These are phyloP conservation scores for Ceratobasidium sp. DNA, from an alignment of 1,284 basidiomycete species.

Conservation along the genomic window DNA sequence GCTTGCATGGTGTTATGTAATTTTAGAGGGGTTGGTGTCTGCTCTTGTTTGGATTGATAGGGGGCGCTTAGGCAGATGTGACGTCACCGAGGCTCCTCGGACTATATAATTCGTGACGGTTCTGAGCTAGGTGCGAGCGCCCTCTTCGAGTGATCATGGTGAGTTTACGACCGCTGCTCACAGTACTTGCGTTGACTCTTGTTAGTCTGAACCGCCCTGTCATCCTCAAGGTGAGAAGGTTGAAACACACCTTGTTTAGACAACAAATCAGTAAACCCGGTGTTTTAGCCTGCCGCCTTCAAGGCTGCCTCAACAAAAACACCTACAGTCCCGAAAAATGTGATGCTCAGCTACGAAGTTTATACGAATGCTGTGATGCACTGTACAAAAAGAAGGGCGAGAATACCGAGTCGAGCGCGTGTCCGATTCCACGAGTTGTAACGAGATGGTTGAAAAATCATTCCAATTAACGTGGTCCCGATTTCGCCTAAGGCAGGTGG, in stretches of 20 bases:
- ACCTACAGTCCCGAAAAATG: constrained; percentile 49
- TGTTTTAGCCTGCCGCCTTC: constrained; percentile 45
- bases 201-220: constrained; percentile 36
- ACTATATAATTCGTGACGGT: neutral
- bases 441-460: constrained; percentile 44
- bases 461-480: neutral
- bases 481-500: no score
- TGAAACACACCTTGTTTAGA: no score
- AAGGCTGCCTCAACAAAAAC: constrained; percentile 45
- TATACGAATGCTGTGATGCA: constrained; percentile 46
- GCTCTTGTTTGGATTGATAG: neutral
- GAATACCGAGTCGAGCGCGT: constrained; percentile 43
- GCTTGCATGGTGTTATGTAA: constrained; percentile 1
- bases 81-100: neutral
- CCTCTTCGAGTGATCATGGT: constrained; percentile 15
- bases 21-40: constrained; percentile 8
- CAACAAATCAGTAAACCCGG: neutral
- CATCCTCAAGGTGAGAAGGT: constrained; percentile 40
- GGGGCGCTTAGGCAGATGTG: neutral
- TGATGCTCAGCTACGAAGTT: constrained; percentile 38
- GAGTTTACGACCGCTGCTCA: neutral
- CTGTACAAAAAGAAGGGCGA: constrained; percentile 45
- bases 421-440: constrained; percentile 47
- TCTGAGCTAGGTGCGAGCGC: neutral
- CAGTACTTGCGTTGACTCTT: neutral